Conservation (phyloP, 164 flowering plant species). For the Malania oleifera region DNA sequence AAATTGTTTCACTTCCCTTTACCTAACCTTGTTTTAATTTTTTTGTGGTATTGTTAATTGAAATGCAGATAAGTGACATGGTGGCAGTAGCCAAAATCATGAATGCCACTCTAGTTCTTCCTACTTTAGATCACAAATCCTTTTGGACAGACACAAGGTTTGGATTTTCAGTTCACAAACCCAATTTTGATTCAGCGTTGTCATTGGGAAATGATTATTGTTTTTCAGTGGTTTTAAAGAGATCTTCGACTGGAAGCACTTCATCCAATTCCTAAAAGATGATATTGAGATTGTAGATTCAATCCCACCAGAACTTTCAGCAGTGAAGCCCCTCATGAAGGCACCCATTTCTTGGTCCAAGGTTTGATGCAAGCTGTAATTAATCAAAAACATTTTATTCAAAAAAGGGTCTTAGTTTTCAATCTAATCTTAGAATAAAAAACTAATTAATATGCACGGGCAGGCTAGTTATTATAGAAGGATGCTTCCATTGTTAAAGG, state of each 20-base stretch:
- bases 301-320: constrained; percentile 25
- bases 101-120: constrained; percentile 49
- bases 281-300: constrained; percentile 33
- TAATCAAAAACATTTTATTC: no score
- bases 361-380: constrained; percentile 13
- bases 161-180: neutral
- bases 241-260: constrained; percentile 37
- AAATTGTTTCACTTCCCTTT: no score
- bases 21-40: no score
- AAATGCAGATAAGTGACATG: constrained; percentile 56
- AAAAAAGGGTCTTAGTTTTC: neutral
- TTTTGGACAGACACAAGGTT: constrained; percentile 64
- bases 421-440: no score
- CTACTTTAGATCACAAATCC: constrained; percentile 41
- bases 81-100: constrained; percentile 44
- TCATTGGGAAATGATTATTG: neutral
- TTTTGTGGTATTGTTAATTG: neutral
- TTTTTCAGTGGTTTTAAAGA: constrained; percentile 52
- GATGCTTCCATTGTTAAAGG: constrained; percentile 20
- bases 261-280: constrained; percentile 30
- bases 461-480: constrained; percentile 40
- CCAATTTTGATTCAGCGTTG: neutral
- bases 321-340: constrained; percentile 17
- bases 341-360: constrained; percentile 52
- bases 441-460: no score